phyloP scores from a whole-genome alignment of 225 moss, liverwort and hornwort genomes.

The Bryum argenteum region DNA sequence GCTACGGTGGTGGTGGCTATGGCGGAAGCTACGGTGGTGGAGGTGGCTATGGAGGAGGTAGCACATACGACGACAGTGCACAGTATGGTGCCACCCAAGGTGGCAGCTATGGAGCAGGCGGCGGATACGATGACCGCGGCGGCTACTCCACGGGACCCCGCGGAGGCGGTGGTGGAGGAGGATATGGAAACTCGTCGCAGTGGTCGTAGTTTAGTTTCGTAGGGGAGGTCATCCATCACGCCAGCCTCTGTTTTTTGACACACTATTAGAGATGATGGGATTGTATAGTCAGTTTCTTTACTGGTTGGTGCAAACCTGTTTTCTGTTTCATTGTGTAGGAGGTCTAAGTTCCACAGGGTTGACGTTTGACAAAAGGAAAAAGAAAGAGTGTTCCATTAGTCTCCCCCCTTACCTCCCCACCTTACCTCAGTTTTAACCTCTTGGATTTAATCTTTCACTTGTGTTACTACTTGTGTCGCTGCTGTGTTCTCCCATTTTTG shows the following conservation, averaged over 20 bases:
- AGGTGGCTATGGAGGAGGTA: conserved; percentile 52
- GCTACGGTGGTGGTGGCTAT: conserved; percentile 62
- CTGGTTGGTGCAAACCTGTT: conserved; percentile 48
- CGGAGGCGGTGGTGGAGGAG: conserved; percentile 11
- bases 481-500: conserved; percentile 45
- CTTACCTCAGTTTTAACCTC: conserved; percentile 45
- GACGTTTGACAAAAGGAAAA: conserved; percentile 25
- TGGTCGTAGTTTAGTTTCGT: conserved; percentile 43
- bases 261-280: conserved; percentile 55
- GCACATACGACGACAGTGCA: conserved; percentile 56
- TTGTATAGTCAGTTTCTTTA: conserved; percentile 52
- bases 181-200: conserved; percentile 29
- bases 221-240: conserved; percentile 46
- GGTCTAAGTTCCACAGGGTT: conserved; percentile 48
- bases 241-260: conserved; percentile 66
- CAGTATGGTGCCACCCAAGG: conserved; percentile 69
- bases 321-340: conserved; percentile 52
- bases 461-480: conserved; percentile 50
- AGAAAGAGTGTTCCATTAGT: conserved; percentile 32
- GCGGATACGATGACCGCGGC: conserved; percentile 69
- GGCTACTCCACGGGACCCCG: conserved; percentile 47
- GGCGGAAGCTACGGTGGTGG: conserved; percentile 56
- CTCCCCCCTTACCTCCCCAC: conserved; percentile 23
- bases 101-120: conserved; percentile 64
- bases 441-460: conserved; percentile 42